Conservation (phyloP, 2,329 filamentous ascomycete species). For the Helotiales sp. region DNA sequence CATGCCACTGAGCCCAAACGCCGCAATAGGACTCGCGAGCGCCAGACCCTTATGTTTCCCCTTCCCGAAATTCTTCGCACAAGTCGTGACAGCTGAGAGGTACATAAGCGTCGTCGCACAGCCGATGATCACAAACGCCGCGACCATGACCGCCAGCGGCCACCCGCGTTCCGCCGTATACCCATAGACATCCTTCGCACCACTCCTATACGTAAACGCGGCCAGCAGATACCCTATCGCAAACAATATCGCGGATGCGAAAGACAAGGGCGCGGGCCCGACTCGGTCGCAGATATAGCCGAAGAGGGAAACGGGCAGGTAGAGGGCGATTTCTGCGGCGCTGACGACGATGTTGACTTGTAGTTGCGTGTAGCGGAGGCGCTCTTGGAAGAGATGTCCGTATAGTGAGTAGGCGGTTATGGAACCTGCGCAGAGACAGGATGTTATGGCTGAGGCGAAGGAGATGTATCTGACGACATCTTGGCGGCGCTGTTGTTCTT, state of each 20-base stretch:
- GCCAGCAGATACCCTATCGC: constrained; percentile 83
- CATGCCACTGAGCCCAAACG: constrained; percentile 93
- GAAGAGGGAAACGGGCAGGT: constrained; percentile 87
- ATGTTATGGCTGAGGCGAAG: constrained; percentile 59
- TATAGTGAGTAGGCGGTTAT: constrained; percentile 95
- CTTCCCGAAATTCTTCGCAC: constrained; percentile 96
- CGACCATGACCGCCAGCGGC: constrained; percentile 82
- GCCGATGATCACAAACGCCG: constrained; percentile 83
- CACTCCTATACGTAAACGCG: constrained; percentile 73
- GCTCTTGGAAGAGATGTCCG: constrained; percentile 85
- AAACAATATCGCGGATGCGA: constrained; percentile 75
- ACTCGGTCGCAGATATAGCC: constrained; percentile 92
- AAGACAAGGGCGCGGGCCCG: constrained; percentile 76
- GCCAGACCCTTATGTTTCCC: constrained; percentile 88
- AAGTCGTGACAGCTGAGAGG: constrained; percentile 87
- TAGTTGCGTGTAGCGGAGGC: constrained; percentile 85
- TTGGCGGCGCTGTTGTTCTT: constrained; percentile 27
- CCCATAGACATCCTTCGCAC: constrained; percentile 49
- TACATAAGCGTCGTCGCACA: constrained; percentile 89
- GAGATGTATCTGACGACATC: constrained; percentile 48
- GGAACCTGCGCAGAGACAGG: constrained; percentile 81
- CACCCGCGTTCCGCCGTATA: constrained; percentile 56
- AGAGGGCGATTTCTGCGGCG: constrained; percentile 84
- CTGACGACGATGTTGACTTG: constrained; percentile 92
- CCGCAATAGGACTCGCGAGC: constrained; percentile 86